These are phyloP conservation scores for Globisporangium cylindrosporum DNA, from an alignment of 352 stramenopile species.

Conservation along the genomic window DNA sequence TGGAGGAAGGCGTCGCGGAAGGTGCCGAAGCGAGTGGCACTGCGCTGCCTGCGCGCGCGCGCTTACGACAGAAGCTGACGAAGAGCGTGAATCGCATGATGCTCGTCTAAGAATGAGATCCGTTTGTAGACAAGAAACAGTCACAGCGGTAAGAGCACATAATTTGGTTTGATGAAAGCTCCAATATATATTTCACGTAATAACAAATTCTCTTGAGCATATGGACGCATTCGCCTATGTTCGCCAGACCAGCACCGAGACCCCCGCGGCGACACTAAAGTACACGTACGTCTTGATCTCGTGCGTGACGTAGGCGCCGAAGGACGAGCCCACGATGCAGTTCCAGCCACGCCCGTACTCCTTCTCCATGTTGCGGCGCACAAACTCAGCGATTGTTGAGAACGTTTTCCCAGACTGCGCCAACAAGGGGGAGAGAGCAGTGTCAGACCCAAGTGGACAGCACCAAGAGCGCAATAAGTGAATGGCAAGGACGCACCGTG, in stretches of 20 bases:
- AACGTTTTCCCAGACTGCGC: slow-evolving; percentile 88
- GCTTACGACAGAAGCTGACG: slow-evolving; percentile 33
- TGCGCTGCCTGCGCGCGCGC: slow-evolving; percentile 20
- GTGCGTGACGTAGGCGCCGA: slow-evolving; percentile 93
- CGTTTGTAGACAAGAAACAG: background rate
- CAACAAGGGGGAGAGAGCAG: background rate
- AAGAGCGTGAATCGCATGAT: slow-evolving; percentile 48
- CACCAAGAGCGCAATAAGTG: background rate
- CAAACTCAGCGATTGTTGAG: slow-evolving; percentile 89
- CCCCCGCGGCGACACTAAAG: slow-evolving; percentile 89
- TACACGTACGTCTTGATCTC: slow-evolving; percentile 97
- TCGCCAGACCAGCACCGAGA: slow-evolving; percentile 92
- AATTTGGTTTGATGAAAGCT: background rate
- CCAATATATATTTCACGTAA: slow-evolving; percentile 10
- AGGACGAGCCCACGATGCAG: slow-evolving; percentile 89
- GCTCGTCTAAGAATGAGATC: slow-evolving; percentile 28
- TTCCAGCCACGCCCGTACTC: slow-evolving; percentile 92
- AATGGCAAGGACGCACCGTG: slow-evolving; percentile 33
- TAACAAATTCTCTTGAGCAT: background rate
- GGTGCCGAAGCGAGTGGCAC: slow-evolving; percentile 16
- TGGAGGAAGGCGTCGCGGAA: slow-evolving; percentile 27
- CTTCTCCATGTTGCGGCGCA: slow-evolving; percentile 92
- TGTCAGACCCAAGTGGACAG: background rate
- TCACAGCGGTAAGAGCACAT: no score
- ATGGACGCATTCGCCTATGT: slow-evolving; percentile 31